These are phyloP conservation scores for Oemleria cerasiformis DNA, from an alignment of 306 rosid species.

Conservation along the genomic window DNA sequence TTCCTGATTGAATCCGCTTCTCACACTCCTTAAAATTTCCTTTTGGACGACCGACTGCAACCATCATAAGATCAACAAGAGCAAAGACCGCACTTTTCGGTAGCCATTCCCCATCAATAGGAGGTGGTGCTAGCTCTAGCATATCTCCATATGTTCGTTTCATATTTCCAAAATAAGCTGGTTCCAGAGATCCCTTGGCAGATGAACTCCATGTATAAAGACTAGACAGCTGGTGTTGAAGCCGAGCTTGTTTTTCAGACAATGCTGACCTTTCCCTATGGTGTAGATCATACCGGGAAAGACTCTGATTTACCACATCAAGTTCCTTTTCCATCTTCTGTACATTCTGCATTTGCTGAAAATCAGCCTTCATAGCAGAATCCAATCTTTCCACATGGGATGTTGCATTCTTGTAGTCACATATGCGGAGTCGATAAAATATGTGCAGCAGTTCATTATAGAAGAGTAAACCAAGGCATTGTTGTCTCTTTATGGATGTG, in stretches of 20 bases:
- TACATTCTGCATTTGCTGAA: slow-evolving; percentile 59
- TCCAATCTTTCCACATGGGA: slow-evolving; percentile 85
- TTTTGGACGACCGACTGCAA: slow-evolving; percentile 85
- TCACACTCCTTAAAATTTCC: slow-evolving; percentile 94
- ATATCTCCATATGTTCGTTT: slow-evolving; percentile 68
- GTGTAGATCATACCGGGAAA: slow-evolving; percentile 74
- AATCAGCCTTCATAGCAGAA: slow-evolving; percentile 83
- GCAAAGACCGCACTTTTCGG: slow-evolving; percentile 94
- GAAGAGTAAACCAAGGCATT: slow-evolving; percentile 78
- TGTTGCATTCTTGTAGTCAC: slow-evolving; percentile 94
- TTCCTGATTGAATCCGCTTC: slow-evolving; percentile 86
- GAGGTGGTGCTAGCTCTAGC: slow-evolving; percentile 87
- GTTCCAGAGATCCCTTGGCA: slow-evolving; percentile 61
- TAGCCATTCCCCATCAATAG: slow-evolving; percentile 96
- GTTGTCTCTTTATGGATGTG: slow-evolving; percentile 48
- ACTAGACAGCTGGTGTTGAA: slow-evolving; percentile 59
- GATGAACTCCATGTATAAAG: slow-evolving; percentile 43
- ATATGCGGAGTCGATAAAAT: slow-evolving; percentile 81
- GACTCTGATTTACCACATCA: slow-evolving; percentile 71
- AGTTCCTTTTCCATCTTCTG: slow-evolving; percentile 70
- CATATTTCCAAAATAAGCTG: slow-evolving; percentile 77
- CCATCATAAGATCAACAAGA: slow-evolving; percentile 79
- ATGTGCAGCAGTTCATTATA: slow-evolving; percentile 86
- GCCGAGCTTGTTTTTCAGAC: slow-evolving; percentile 68
- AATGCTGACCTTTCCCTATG: slow-evolving; percentile 76